Base-by-base conservation (phyloP, 805 yeast species). In the Starmerella cellae region DNA sequence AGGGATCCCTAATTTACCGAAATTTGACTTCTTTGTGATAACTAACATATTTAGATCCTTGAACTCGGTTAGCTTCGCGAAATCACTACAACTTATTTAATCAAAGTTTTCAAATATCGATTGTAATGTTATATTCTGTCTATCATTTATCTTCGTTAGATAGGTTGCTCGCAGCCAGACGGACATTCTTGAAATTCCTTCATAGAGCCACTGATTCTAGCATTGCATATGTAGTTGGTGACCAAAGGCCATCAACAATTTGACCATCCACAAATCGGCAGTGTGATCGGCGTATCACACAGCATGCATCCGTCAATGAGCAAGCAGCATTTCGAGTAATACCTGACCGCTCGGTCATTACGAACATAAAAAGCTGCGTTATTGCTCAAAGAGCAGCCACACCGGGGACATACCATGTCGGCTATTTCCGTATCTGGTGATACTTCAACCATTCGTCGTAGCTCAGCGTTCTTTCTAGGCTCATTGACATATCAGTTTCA, bases 141-240 rank as follows among this genome's bases (percentile, higher is more conserved):
- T 10, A 16, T 27, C n/a, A n/a, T n/a, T n/a, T n/a, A n/a, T n/a
- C n/a, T n/a, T n/a, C n/a, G n/a, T 22, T 23, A 14, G 2, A 42
- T 24, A 3, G 23, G 33, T 39, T 50, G 48, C n/a, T 72, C 74
- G 56, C 83, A 80, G 0, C 93, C 91, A 3, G 75, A 77, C 1
- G 96, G 96, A 57, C 97, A 87, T 43, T 74, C 82, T 2, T 61
- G 55, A 66, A 79, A 76, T n/a, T 14, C 22, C 38, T 13, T 49
- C 51, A 5, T 3, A 29, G 30, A 73, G 77, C 96, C 96, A 88
- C 29, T 71, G 68, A 45, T 69, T 68, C 54, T 84, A 64, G 64
- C 97, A 88, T 2, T 76, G 77, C 55, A 75, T 75, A 61, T 88
- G 97, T 1, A 88, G 85, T 43, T 75, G 68, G 60, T 88, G 97